Evolutionary conservation across 1,139 yeast genomes (phyloP).

Genomic region (Hemisphaericaspora lyxosophila): DNA sequence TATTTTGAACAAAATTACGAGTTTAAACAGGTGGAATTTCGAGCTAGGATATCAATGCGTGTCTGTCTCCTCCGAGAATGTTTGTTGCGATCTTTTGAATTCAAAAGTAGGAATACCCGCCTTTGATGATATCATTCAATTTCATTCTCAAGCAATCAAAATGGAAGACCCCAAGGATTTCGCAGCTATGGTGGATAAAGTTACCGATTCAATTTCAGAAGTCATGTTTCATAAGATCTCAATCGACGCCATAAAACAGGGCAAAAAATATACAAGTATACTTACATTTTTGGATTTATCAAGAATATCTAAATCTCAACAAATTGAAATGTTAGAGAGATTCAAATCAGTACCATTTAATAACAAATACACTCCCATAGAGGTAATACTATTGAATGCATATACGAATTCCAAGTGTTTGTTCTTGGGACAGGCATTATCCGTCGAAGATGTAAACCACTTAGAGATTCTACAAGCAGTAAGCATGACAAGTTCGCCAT

Average conservation of each 20-base stretch:
- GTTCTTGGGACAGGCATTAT: constrained; percentile 2
- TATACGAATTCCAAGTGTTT: constrained; percentile 3
- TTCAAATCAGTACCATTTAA: background rate
- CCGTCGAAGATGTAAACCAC: constrained; percentile 8
- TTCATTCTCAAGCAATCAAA: constrained; percentile 22
- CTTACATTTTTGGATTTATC: constrained; percentile 9
- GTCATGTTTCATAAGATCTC: background rate
- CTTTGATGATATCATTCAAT: background rate
- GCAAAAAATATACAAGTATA: constrained; percentile 1
- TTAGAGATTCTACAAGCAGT: constrained; percentile 17
- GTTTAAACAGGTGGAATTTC: constrained; percentile 5
- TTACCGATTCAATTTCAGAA: background rate
- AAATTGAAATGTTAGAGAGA: background rate
- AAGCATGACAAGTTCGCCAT: constrained; percentile 19
- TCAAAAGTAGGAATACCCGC: background rate
- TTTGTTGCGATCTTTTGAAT: constrained; percentile 1
- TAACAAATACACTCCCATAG: background rate
- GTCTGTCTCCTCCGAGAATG: constrained; percentile 1
- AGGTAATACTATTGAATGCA: constrained; percentile 1
- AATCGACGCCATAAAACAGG: background rate
- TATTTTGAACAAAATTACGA: constrained; percentile 1
- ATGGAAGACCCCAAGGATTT: constrained; percentile 11
- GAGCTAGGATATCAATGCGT: constrained; percentile 11
- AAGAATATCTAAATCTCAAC: constrained; percentile 2
- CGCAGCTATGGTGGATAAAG: background rate